Evolutionary conservation across 495 filamentous ascomycete genomes (phyloP), one percentile per base, ranked within the genome.

Genomic region (Lentithecium fluviatile): DNA sequence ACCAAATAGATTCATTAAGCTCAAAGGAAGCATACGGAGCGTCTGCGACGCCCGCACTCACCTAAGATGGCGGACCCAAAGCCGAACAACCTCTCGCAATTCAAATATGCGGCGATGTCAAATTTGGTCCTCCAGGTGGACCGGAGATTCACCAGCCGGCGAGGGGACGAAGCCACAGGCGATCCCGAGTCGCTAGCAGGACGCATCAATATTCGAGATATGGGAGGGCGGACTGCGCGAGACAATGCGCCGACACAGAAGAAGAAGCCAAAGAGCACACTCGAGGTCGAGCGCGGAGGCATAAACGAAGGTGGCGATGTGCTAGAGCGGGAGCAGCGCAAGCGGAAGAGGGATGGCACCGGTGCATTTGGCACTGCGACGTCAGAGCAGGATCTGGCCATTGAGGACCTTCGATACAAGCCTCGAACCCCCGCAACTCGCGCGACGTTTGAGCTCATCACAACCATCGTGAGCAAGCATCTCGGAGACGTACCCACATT

Each of bases 71-170:
- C 88, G 74, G 91, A 96, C 53, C 54, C 58, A 52, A 82, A 91
- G 60, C 69, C 70, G 45, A 74, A 74, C 79, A 88, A 93, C 85
- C 87, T 95, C 52, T 93, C 89, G 69, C 92, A 97, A 78, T 99
- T 96, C 82, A 99, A 99, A 77, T 99, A 99, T 82, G 89, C 90
- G 85, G 92, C 91, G 74, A 99, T 99, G 94, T 97, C 94, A 80
- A 99, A 99, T 85, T 85, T 99, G 90, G 94, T 99, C 73, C 90
- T 97, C 83, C 93, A 97, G 87, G 92, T 91, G 78, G 94, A 99
- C 80, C 87, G 90, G 76, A 87, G 95, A 71, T 97, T 99, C 73
- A 86, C 93, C 67, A 91, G 90, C 55, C 86, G 91, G 68, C 84
- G 89, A 64, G 89, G 86, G 65, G 94, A 99, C 77, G 94, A 99